These are phyloP conservation scores for Vigna hirtella DNA, from an alignment of 306 rosid species.

Conservation along the genomic window DNA sequence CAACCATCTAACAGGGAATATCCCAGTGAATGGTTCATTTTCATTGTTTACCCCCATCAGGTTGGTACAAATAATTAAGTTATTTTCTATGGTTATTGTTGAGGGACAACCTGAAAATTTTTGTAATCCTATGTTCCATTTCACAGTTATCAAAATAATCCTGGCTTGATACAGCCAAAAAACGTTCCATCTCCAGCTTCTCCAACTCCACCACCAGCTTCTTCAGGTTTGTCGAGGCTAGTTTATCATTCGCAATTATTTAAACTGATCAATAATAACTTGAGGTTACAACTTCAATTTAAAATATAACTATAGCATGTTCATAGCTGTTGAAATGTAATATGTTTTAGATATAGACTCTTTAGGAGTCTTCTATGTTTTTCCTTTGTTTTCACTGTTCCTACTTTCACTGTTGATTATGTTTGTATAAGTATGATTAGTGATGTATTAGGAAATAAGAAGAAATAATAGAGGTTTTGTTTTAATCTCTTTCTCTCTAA, in stretches of 20 bases:
- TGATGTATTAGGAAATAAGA: too few relatives aligned
- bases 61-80: slow-evolving; percentile 49
- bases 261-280: slow-evolving; percentile 20
- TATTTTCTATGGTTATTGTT: slow-evolving; percentile 31
- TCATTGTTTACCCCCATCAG: slow-evolving; percentile 88
- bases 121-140: slow-evolving; percentile 41
- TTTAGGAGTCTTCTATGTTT: too few relatives aligned
- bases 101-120: slow-evolving; percentile 27
- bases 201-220: slow-evolving; percentile 43
- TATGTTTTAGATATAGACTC: too few relatives aligned
- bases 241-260: slow-evolving; percentile 17
- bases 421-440: too few relatives aligned
- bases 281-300: slow-evolving; percentile 17
- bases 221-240: slow-evolving; percentile 57
- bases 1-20: slow-evolving; percentile 63
- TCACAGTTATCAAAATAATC: slow-evolving; percentile 75
- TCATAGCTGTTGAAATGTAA: too few relatives aligned
- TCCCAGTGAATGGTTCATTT: slow-evolving; percentile 87
- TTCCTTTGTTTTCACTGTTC: too few relatives aligned
- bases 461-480: too few relatives aligned
- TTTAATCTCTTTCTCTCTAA: too few relatives aligned
- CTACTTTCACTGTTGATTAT: too few relatives aligned
- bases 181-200: slow-evolving; percentile 49
- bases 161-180: slow-evolving; percentile 12
- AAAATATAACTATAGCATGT: slow-evolving; percentile 19